Percentiles rank a stretch among this genome's conserved stretches.
Evolutionary conservation across 192 early-diverging fungal genomes (phyloP).

Genomic region (Geosiphon pyriformis): DNA sequence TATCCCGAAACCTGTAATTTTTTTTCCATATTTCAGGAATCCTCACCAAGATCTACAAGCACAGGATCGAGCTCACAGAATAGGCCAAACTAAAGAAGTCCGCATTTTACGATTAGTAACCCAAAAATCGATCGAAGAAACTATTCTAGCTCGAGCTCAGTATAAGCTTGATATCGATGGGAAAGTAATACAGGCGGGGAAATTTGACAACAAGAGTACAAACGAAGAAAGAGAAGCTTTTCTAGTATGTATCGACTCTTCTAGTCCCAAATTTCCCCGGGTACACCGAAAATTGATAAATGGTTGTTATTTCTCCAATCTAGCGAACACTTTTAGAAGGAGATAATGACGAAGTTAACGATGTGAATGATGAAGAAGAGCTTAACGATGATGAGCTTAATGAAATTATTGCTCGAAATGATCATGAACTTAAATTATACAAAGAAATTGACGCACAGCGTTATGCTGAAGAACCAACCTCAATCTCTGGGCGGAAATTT

Average conservation of each 20-base stretch:
- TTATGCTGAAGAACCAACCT: slow-evolving; percentile 27
- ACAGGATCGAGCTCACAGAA: slow-evolving; percentile 99
- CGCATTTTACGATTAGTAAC: slow-evolving; percentile 91
- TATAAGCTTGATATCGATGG: slow-evolving; percentile 96
- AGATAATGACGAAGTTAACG: slow-evolving; percentile 73
- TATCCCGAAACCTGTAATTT: neutral
- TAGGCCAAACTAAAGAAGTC: slow-evolving; percentile 98
- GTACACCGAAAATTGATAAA: no score
- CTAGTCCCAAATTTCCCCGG: no score
- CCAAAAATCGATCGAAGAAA: slow-evolving; percentile 88
- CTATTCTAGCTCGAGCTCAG: slow-evolving; percentile 86
- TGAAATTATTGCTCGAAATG: slow-evolving; percentile 83
- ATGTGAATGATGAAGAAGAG: slow-evolving; percentile 62
- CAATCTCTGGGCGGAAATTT: slow-evolving; percentile 35
- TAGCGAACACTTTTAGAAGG: slow-evolving; percentile 70
- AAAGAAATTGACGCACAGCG: slow-evolving; percentile 73
- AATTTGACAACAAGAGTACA: slow-evolving; percentile 96
- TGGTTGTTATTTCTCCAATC: slow-evolving; percentile 10
- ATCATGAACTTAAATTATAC: slow-evolving; percentile 75
- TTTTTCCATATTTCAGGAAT: slow-evolving; percentile 59
- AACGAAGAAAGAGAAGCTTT: slow-evolving; percentile 90
- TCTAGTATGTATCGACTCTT: slow-evolving; percentile 36
- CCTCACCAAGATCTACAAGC: slow-evolving; percentile 98
- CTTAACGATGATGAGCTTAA: slow-evolving; percentile 89
- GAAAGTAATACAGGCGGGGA: slow-evolving; percentile 98